These are phyloP conservation scores for Alternaria triticina DNA, from an alignment of 2,329 filamentous ascomycete genomes.

Conservation along the genomic window DNA sequence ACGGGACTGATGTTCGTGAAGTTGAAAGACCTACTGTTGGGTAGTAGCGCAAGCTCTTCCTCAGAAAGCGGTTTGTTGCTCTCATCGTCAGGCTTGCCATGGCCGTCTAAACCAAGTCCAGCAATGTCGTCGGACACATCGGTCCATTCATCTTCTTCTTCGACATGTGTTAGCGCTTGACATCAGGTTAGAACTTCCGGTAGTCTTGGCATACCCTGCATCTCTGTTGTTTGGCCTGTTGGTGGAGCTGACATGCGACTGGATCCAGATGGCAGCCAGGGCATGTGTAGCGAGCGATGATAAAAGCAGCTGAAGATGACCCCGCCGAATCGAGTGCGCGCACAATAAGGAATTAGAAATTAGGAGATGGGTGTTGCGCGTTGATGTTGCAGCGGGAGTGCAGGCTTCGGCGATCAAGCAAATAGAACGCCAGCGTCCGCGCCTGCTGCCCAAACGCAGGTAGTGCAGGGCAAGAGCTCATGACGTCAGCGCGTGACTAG, in stretches of 20 bases:
- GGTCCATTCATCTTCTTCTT: slow-evolving; percentile 21
- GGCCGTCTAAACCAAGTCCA: background rate
- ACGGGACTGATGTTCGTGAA: background rate
- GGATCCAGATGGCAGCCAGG: background rate
- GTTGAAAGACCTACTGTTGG: slow-evolving; percentile 19
- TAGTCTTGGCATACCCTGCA: background rate
- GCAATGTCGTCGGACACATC: background rate
- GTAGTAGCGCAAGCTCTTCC: slow-evolving; percentile 10
- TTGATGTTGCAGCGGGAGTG: background rate
- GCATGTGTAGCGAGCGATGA: background rate
- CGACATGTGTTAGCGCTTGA: background rate
- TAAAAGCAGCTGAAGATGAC: background rate
- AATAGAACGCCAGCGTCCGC: background rate
- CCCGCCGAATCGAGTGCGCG: background rate
- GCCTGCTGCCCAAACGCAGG: slow-evolving; percentile 4
- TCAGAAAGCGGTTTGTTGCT: background rate
- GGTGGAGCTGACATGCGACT: background rate
- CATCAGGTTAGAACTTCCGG: background rate
- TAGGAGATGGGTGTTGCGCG: background rate
- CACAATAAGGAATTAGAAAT: background rate
- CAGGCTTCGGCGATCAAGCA: background rate
- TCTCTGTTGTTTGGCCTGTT: background rate
- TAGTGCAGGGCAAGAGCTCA: background rate
- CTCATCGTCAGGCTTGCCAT: background rate
- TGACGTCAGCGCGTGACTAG: background rate